Base-by-base conservation (phyloP, 495 filamentous ascomycete species). In the Platismatia glauca region DNA sequence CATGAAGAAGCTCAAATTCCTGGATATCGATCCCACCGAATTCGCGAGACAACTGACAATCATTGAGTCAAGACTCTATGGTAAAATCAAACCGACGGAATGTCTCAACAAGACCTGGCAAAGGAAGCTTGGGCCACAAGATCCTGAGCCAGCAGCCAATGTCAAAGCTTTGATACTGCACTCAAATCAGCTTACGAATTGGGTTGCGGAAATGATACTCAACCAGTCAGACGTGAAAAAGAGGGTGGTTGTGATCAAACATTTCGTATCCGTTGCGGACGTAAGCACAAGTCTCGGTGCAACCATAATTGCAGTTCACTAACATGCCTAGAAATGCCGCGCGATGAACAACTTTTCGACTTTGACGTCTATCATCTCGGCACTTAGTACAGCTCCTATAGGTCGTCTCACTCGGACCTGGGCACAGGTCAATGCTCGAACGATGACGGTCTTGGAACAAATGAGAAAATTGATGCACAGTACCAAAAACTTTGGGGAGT, bases 171-270 rank as follows among this genome's bases (percentile, higher is more conserved):
- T 98, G 64, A 98, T 98, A 75, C 80, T 97, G 50, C 94, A 98
- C 72, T 97, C 95, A 0, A 98, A 98, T 67, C 93, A 96, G 73
- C 83, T 97, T 74, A 97, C 94, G 24, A 98, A 97, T 73, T 97
- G 95, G 95, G 94, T 98, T 59, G 94, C 94, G n/a, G 92, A 98
- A 73, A 97, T 97, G 94, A 97, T 98, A 67, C 78, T 98, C 68
- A 90, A 85, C 4, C 95, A 98, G 72, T 79, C 82, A 38, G 94
- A 97, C 72, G 89, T 96, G 57, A 94, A 92, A 78, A 95, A 95
- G 74, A 83, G 94, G 64, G 94, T 97, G 34, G 86, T 95, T 24
- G 95, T 98, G 44, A 97, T 98, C 74, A 97, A 97, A 72, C 95
- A 97, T 74, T 98, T 97, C 75, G 90, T 98, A 39, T 85, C 86